phyloP scores from a whole-genome alignment of 192 early-diverging fungal genomes.

The Phycomyces nitens region DNA sequence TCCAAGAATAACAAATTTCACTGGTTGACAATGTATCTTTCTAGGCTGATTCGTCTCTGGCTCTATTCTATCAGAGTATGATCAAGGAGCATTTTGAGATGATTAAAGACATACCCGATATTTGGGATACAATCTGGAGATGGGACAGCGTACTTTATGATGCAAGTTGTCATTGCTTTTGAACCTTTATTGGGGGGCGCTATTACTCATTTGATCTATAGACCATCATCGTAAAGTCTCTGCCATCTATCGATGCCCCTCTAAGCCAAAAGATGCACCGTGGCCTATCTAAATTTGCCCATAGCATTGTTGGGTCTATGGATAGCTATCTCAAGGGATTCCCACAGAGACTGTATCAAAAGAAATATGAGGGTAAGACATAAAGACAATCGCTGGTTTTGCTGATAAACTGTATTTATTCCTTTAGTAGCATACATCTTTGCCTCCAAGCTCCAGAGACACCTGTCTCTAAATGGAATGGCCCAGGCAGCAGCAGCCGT shows the following conservation, averaged over 20 bases:
- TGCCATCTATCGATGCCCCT: slow-evolving; percentile 8
- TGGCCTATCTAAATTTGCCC: slow-evolving; percentile 17
- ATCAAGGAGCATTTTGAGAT: background rate
- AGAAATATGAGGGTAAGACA: slow-evolving; percentile 26
- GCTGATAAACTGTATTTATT: slow-evolving; percentile 19
- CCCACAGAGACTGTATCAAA: slow-evolving; percentile 17
- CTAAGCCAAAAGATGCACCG: slow-evolving; percentile 4
- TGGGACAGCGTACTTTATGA: slow-evolving; percentile 51
- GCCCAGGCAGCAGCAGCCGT: slow-evolving; percentile 40
- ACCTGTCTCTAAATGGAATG: slow-evolving; percentile 41
- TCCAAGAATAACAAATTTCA: background rate
- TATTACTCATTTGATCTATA: too few relatives aligned
- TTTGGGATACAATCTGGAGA: slow-evolving; percentile 45
- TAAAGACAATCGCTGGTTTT: background rate
- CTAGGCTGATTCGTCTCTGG: background rate
- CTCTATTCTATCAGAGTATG: slow-evolving; percentile 16
- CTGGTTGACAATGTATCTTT: background rate
- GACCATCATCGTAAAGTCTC: slow-evolving; percentile 19
- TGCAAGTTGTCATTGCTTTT: slow-evolving; percentile 36
- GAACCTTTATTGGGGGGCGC: too few relatives aligned
- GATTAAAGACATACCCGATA: slow-evolving; percentile 26
- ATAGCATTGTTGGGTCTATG: slow-evolving; percentile 3
- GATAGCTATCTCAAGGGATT: slow-evolving; percentile 7
- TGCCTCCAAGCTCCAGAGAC: slow-evolving; percentile 40
- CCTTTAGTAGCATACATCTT: slow-evolving; percentile 47